Percentiles rank a stretch among this genome's conserved stretches.
phyloP scores from a whole-genome alignment of 2,329 filamentous ascomycete species.

The Neospermospora avenae region DNA sequence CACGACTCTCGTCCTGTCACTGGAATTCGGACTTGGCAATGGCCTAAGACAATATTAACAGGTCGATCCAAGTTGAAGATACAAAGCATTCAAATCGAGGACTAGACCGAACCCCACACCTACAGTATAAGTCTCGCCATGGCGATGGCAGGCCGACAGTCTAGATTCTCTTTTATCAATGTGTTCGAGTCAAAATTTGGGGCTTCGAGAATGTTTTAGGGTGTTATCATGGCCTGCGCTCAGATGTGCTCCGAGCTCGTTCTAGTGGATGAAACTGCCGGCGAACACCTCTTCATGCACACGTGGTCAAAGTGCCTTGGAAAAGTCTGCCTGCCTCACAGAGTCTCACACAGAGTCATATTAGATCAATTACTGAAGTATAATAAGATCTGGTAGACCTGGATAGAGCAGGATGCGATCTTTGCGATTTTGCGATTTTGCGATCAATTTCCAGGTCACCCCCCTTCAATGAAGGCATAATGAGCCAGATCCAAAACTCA shows the following conservation, averaged over 20 bases:
- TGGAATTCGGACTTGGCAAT: not conserved
- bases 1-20: too few relatives aligned
- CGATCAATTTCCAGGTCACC: not conserved
- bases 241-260: not conserved
- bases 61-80: not conserved
- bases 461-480: not conserved
- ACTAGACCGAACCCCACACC: not conserved
- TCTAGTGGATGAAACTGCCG: not conserved
- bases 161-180: not conserved
- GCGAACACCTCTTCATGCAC: not conserved
- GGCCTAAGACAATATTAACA: not conserved
- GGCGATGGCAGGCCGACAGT: not conserved
- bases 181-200: not conserved
- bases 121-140: not conserved
- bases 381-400: not conserved
- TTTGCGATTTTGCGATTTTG: not conserved
- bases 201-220: not conserved
- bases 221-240: not conserved
- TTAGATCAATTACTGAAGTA: not conserved
- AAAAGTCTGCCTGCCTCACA: not conserved
- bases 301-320: not conserved
- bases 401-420: too few relatives aligned
- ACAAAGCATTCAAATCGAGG: not conserved
- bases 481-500: not conserved
- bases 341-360: not conserved